Conservation (phyloP, 163 green algal genomes). For the Coccomyxa subellipsoidea region DNA sequence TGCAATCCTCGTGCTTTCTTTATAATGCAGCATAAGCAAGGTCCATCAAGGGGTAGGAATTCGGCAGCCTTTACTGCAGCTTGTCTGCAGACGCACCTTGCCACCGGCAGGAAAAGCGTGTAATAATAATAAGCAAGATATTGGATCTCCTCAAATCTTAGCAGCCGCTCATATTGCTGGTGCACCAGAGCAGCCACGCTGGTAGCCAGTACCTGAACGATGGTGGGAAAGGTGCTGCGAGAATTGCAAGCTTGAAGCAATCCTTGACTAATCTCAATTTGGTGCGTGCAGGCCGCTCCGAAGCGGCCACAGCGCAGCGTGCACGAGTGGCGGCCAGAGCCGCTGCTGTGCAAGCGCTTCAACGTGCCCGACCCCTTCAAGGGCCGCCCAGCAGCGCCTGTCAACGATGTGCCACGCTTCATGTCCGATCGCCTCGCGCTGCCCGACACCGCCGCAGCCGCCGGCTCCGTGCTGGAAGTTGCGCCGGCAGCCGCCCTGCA, state of each 20-base stretch:
- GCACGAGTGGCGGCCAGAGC: conserved; percentile 79
- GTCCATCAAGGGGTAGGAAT: no score
- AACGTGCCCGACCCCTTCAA: conserved; percentile 84
- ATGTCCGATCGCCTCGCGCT: conserved; percentile 58
- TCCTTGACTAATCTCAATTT: neutral
- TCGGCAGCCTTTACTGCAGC: no score
- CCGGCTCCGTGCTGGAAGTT: conserved; percentile 1
- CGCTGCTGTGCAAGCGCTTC: conserved; percentile 90
- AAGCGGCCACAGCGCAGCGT: neutral
- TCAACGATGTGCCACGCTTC: conserved; percentile 44
- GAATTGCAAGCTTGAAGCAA: neutral
- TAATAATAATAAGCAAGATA: no score
- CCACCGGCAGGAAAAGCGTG: no score
- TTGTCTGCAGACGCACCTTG: no score
- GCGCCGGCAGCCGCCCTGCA: neutral
- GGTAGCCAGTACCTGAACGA: no score
- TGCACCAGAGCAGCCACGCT: no score
- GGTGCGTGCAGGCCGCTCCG: neutral
- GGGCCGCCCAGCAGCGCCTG: conserved; percentile 27
- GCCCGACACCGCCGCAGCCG: conserved; percentile 43
- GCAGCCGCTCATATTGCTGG: no score
- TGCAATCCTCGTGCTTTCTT: neutral
- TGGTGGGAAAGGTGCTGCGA: no score
- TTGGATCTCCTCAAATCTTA: no score
- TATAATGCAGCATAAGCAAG: no score